These are phyloP conservation scores for Claviceps pusilla DNA, from an alignment of 2,329 filamentous ascomycete genomes.

Conservation along the genomic window DNA sequence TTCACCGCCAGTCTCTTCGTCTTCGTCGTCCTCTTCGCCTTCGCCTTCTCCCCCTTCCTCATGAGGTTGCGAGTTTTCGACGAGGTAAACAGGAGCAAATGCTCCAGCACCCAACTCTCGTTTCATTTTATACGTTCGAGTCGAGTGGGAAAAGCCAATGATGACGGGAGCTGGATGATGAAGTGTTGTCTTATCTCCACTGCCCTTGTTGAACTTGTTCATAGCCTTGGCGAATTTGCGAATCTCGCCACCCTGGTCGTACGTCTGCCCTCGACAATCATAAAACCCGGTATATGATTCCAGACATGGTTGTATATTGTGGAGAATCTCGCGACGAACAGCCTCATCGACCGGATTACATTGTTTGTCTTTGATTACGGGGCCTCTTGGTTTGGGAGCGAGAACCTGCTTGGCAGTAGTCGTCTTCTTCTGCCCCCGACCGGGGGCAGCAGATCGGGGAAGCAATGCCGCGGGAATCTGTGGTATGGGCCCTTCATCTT, in stretches of 20 bases:
- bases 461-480: constrained; percentile 37
- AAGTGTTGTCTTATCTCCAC: constrained; percentile 46
- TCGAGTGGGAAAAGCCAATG: constrained; percentile 51
- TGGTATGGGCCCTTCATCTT: constrained; percentile 31
- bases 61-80: constrained; percentile 52
- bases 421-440: constrained; percentile 16
- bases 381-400: constrained; percentile 36
- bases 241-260: constrained; percentile 58
- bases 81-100: constrained; percentile 88
- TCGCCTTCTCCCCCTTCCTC: constrained; percentile 14
- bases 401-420: constrained; percentile 24
- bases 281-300: constrained; percentile 65
- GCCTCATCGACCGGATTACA: constrained; percentile 81
- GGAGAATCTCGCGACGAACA: constrained; percentile 60
- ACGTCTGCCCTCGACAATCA: constrained; percentile 50
- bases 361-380: constrained; percentile 65
- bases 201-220: constrained; percentile 38
- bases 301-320: constrained; percentile 58
- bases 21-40: constrained; percentile 22
- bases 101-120: constrained; percentile 83
- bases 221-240: constrained; percentile 63
- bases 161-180: constrained; percentile 43
- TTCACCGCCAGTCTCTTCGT: constrained; percentile 22
- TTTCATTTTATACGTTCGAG: constrained; percentile 60
- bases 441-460: constrained; percentile 21